Base-by-base conservation (phyloP, 352 stramenopile species). In the Elongisporangium anandrum region DNA sequence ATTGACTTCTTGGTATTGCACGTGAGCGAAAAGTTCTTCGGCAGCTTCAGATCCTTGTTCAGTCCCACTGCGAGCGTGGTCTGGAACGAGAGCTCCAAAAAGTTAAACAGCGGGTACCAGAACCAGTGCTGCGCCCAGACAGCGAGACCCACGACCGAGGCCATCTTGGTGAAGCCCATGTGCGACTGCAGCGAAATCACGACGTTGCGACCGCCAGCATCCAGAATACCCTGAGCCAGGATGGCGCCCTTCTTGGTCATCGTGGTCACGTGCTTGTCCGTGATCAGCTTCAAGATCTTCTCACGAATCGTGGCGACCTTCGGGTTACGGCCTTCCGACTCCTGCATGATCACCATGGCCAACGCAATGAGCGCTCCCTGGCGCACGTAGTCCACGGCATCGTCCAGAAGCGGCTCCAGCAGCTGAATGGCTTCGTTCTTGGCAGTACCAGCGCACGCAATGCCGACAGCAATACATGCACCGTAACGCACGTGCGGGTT, bases 401-500 rank as follows among this genome's bases (percentile, higher is more conserved):
- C 97, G 24, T 99, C 96, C 24, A 99, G 78, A 69, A 99, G 97
- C 13, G 97, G 97, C 69, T 99, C 93, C 19, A 99, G 77, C 57
- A 99, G 77, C 41, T 97, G 89, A 57, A 99, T 93, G 41, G 96
- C 97, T 72, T 99, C 96, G 56, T 96, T 85, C 76, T 98, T 96
- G n/a, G 93, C 97, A 8, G 96, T 98, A 51, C 96, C 97, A 26
- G 97, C 94, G 74, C 97, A 99, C 17, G 97, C 96, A 71, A 99
- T 99, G 39, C 97, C 98, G 8, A 99, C 95, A 2, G 98, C 97
- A 59, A 99, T 97, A 75, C 97, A 99, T 59, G 97, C 96, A 13
- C 97, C 97, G 75, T 99, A 99, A 50, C 98, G 94, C 29, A 99
- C 97, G 79, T 99, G 97, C 41, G 98, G 96, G 79, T 99, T 99